A percentile compares a stretch with the other conserved stretches of the same genome.
These are phyloP conservation scores for Sisymbrium altissimum DNA, from an alignment of 345 rosid genomes.

Conservation along the genomic window DNA sequence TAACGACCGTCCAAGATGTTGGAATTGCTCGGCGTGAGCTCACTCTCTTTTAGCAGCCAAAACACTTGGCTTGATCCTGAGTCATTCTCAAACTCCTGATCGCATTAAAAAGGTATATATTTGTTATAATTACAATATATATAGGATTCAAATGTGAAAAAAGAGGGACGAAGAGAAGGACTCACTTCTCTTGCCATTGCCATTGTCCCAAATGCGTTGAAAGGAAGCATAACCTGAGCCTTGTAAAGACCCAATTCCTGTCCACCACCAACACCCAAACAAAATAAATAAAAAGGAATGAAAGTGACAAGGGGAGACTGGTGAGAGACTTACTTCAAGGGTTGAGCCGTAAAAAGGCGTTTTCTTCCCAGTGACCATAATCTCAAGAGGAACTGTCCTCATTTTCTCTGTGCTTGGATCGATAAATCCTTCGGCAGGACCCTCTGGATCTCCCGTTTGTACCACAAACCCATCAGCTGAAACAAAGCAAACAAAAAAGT, in stretches of 20 bases:
- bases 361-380: constrained; percentile 79
- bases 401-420: constrained; percentile 95
- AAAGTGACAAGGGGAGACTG: neutral
- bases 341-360: constrained; percentile 78
- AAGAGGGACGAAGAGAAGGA: neutral
- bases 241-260: constrained; percentile 98
- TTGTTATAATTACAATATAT: neutral
- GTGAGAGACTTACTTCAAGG: constrained; percentile 51
- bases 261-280: neutral
- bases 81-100: constrained; percentile 91
- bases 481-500: neutral
- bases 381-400: constrained; percentile 80
- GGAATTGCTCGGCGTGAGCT: constrained; percentile 93
- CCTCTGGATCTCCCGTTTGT: constrained; percentile 99
- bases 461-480: constrained; percentile 99
- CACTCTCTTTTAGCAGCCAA: constrained; percentile 98
- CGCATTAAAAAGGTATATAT: neutral
- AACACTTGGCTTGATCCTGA: constrained; percentile 94
- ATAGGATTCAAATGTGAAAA: neutral
- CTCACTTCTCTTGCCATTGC: constrained; percentile 99
- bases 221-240: constrained; percentile 96
- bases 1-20: constrained; percentile 97
- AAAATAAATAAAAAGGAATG: neutral
- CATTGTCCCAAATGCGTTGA: constrained; percentile 99
- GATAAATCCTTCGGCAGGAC: constrained; percentile 93